Evolutionary conservation across 2,329 filamentous ascomycete genomes (phyloP), one percentile per base, ranked within the genome.

Genomic region (Paraphoma chrysanthemicola): DNA sequence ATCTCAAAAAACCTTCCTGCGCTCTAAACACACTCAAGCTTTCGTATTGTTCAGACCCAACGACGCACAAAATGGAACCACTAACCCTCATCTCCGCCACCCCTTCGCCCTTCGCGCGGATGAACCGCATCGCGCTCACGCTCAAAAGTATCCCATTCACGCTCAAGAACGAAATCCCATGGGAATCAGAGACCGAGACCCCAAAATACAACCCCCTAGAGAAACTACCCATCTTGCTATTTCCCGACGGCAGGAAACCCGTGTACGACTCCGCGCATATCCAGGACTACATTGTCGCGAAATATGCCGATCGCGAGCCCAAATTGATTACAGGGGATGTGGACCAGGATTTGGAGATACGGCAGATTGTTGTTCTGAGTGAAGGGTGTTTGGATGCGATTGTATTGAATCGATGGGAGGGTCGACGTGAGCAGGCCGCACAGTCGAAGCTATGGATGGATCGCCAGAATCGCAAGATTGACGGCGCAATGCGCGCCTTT

Each of bases 111-210:
- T 79, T 78, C 58, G 77, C 78, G 8, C 74, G 77, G 43, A 79
- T 80, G 69, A 74, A 78, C 41, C 72, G 77, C 60, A 79, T 80
- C 33, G 70, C 71, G 4, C 70, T 79, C 6, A 54, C 60, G 39
- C 72, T 80, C 18, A 80, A 80, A 61, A 45, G 51, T 53, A 74
- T 81, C 18, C 74, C 77, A 2, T 80, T 80, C 68, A 62, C 53
- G 1, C 68, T 80, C 30, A 66, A 77, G 44, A 79, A 76, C 36
- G 78, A 80, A 67, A 77, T 81, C 1, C 78, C 77, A 0, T 80
- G 78, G 78, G 71, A 80, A 63, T 64, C 60, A 16, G 72, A 71
- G 4, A 80, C 78, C 1, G 51, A 74, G 45, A 79, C 74, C 11
- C 75, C 76, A 1, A 55, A 66, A 39, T 71, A 78, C 70, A 79